Conservation (phyloP, 805 yeast genomes). For the Spathaspora arborariae region DNA sequence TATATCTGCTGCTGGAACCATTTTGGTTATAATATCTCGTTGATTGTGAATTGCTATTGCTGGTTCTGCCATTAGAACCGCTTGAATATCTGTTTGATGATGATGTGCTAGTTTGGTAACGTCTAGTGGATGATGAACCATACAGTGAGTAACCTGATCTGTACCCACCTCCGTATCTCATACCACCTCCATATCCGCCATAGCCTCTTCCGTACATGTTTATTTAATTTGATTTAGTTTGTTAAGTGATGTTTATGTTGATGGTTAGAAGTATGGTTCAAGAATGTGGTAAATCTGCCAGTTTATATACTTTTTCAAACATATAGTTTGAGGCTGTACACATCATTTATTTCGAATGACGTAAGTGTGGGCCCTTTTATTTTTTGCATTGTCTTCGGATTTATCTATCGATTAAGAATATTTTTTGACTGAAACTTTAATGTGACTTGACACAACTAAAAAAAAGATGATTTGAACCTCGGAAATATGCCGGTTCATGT, state of each 20-base stretch:
- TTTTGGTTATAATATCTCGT: background rate
- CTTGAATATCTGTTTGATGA: background rate
- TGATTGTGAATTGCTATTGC: constrained; percentile 1
- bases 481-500: background rate
- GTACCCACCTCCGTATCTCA: constrained; percentile 4
- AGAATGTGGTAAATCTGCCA: too few relatives aligned
- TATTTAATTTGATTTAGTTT: background rate
- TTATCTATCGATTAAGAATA: background rate
- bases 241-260: background rate
- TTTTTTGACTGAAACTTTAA: background rate
- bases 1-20: background rate
- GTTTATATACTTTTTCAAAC: background rate
- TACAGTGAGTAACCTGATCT: background rate
- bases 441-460: background rate
- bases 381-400: background rate
- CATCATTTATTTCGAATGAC: background rate
- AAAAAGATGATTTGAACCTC: background rate
- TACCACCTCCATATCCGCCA: constrained; percentile 4
- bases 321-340: background rate
- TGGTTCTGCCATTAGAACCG: background rate
- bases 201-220: constrained; percentile 1
- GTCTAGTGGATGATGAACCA: background rate
- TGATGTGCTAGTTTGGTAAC: background rate
- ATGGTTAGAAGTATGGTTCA: too few relatives aligned
- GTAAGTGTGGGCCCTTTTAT: background rate